These are phyloP conservation scores for Globisporangium echinulatum DNA, from an alignment of 352 stramenopile genomes.

Conservation along the genomic window DNA sequence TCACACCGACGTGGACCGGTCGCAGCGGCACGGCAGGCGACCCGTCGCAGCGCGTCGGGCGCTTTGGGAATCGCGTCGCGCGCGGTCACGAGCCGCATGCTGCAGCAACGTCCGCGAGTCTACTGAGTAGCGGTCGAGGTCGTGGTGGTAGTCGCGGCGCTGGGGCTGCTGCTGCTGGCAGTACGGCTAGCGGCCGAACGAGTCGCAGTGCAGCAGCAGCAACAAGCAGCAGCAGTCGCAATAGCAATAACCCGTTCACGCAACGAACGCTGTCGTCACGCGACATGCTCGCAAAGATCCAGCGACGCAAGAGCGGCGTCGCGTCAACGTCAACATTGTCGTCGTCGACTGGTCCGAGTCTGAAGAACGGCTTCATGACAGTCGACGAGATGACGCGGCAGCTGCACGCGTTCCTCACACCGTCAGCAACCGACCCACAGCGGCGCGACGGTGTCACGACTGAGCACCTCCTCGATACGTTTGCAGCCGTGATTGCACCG, in stretches of 20 bases:
- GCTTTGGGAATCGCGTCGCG: constrained; percentile 39
- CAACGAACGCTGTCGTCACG: constrained; percentile 38
- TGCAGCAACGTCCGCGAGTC: background rate
- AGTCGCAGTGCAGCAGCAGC: background rate
- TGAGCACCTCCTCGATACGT: constrained; percentile 85
- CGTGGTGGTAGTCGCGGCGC: background rate
- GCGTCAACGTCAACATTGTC: constrained; percentile 1
- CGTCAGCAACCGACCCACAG: constrained; percentile 15
- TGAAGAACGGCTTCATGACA: constrained; percentile 30
- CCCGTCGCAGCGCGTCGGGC: constrained; percentile 35
- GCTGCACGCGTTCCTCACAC: constrained; percentile 78
- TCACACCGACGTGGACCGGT: constrained; percentile 76
- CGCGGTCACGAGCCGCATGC: constrained; percentile 15
- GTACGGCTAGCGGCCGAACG: too few species aligned
- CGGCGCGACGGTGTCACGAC: constrained; percentile 69
- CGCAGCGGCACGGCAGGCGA: constrained; percentile 63
- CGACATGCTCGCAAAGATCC: constrained; percentile 70
- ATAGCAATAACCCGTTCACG: constrained; percentile 20
- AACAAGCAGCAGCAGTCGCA: constrained; percentile 3
- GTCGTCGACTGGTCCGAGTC: background rate
- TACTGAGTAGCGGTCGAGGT: constrained; percentile 1
- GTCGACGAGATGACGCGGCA: constrained; percentile 58
- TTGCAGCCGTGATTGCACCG: constrained; percentile 73
- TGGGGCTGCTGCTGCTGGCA: too few species aligned
- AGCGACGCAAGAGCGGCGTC: constrained; percentile 35